These are phyloP conservation scores for Coniophora puteana DNA, from an alignment of 1,284 basidiomycete species.

Conservation along the genomic window DNA sequence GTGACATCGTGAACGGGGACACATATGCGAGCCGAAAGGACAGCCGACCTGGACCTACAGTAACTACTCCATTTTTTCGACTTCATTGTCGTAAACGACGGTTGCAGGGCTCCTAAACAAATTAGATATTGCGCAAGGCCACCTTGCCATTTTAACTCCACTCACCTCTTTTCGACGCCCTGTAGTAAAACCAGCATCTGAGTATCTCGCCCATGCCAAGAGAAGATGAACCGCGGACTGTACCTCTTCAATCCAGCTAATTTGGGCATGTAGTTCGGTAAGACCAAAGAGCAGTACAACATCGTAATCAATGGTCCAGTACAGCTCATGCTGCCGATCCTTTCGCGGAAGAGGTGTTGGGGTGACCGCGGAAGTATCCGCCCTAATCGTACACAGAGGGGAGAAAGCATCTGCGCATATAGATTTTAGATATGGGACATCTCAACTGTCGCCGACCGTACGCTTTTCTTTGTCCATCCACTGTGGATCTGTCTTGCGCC, in stretches of 20 bases:
- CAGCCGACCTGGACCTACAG: background rate
- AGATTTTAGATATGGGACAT: too few relatives aligned
- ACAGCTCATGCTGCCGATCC: constrained; percentile 28
- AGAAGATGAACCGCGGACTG: constrained; percentile 4
- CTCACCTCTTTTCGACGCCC: constrained; percentile 26
- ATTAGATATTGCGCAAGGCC: background rate
- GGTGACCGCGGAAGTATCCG: constrained; percentile 30
- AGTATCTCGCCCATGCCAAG: background rate
- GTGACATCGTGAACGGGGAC: too few relatives aligned
- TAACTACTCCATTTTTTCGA: constrained; percentile 25
- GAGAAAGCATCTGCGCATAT: constrained; percentile 34
- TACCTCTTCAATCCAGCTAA: constrained; percentile 42
- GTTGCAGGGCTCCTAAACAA: constrained; percentile 30
- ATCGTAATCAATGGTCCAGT: constrained; percentile 33
- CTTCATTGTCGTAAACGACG: constrained; percentile 34
- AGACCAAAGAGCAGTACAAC: constrained; percentile 41
- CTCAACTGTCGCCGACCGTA: constrained; percentile 6
- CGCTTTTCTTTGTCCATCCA: constrained; percentile 19
- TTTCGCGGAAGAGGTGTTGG: constrained; percentile 20
- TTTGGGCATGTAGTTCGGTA: constrained; percentile 42
- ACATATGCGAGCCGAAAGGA: too few relatives aligned
- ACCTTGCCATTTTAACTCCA: too few relatives aligned
- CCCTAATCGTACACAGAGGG: constrained; percentile 34
- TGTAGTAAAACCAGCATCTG: constrained; percentile 9
- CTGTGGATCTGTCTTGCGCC: constrained; percentile 6